Conservation (phyloP, 2,329 filamentous ascomycete species). For the Neonectria punicea region DNA sequence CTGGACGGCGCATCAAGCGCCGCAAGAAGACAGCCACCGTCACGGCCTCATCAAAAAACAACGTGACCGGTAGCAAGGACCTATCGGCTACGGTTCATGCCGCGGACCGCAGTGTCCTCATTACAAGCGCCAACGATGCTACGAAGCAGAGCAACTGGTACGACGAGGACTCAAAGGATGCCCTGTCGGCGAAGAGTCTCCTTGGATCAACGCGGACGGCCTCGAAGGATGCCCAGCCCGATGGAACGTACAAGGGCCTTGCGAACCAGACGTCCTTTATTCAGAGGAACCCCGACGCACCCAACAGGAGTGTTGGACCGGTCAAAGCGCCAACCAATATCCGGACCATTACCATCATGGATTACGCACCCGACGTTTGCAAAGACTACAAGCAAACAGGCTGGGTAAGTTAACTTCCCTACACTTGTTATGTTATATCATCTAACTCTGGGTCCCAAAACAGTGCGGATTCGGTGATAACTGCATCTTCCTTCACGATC, state of each 20-base stretch:
- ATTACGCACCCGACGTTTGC: conserved; percentile 93
- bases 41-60: conserved; percentile 69
- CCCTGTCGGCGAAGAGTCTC: conserved; percentile 61
- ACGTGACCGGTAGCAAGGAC: conserved; percentile 48
- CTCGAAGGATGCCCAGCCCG: conserved; percentile 51
- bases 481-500: conserved; percentile 79
- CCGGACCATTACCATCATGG: conserved; percentile 87
- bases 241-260: conserved; percentile 81
- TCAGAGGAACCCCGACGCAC: conserved; percentile 81
- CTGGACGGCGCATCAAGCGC: conserved; percentile 81
- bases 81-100: conserved; percentile 64
- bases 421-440: background rate
- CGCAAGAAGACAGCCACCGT: conserved; percentile 75
- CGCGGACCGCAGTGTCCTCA: conserved; percentile 70
- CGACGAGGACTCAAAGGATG: conserved; percentile 72
- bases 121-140: conserved; percentile 81
- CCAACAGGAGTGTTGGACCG: conserved; percentile 78
- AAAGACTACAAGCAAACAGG: conserved; percentile 82
- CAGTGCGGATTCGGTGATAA: conserved; percentile 53
- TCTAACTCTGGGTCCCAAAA: conserved; percentile 50
- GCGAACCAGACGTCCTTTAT: conserved; percentile 80
- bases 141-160: conserved; percentile 93
- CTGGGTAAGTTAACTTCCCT: background rate
- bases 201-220: conserved; percentile 65
- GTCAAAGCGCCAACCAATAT: conserved; percentile 91